Base-by-base conservation (phyloP, 2,329 filamentous ascomycete species). In the Beauveria pseudobassiana region DNA sequence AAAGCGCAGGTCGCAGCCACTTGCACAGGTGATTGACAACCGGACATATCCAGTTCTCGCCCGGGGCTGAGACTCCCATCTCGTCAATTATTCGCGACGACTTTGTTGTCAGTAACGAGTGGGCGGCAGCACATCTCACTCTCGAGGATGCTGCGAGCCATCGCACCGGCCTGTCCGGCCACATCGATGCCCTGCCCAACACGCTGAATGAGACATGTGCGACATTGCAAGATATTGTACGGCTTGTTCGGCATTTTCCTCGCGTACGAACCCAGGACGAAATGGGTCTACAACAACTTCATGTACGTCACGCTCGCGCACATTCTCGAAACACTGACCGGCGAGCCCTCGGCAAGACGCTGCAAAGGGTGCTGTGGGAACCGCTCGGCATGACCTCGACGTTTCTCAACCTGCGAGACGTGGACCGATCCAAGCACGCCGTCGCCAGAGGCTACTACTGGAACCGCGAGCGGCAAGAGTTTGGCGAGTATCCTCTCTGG, bases 71-170 rank as follows among this genome's bases (percentile, higher is more conserved):
- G 3, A 79, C 80, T 0, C 75, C 75, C 2, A 75, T 85, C 40
- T 76, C 74, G 1, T 69, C 70, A 16, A 68, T 85, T 1, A 73
- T 85, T 3, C 75, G 74, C 1, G 78, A 80, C 0, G 82, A 84
- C 54, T 85, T 84, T 63, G 76, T 82, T 1, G 70, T 84, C 16
- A 65, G 73, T 14, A 77, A 80, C 56, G 71, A 73, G 0, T 77
- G 74, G 66, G 74, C 76, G 9, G 84, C 80, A 1, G 68, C 72
- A 20, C 75, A 80, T 62, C 68, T 82, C 42, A 85, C 81, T 0
- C 68, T 85, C 4, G 80, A 84, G 60, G 83, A 86, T 60, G 77
- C 80, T 3, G 72, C 82, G 0, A 76, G 77, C 54, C 82, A 86
- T 65, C 74, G 81, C 5, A 80, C 77, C 0, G 82, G 82, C 6